Percentiles rank a stretch among this genome's conserved stretches.
phyloP scores from a whole-genome alignment of 345 rosid genomes.

The Euphorbia peplus region DNA sequence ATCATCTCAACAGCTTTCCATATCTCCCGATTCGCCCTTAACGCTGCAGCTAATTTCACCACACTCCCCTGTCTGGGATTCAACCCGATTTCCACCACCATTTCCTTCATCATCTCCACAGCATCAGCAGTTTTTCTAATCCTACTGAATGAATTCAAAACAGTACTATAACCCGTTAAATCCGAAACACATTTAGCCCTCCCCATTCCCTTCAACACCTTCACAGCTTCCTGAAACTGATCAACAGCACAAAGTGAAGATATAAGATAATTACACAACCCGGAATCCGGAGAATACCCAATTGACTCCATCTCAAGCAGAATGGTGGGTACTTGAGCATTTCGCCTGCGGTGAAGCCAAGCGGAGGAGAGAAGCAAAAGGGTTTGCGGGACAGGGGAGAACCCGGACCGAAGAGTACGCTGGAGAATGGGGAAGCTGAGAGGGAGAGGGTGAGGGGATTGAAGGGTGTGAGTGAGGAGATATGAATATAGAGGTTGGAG shows the following conservation, averaged over 20 bases:
- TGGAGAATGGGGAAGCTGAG: constrained; percentile 66
- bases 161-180: constrained; percentile 56
- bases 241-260: constrained; percentile 71
- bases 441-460: constrained; percentile 56
- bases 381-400: constrained; percentile 55
- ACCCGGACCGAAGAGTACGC: constrained; percentile 72
- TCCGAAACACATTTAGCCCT: constrained; percentile 66
- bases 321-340: constrained; percentile 35
- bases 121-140: constrained; percentile 56
- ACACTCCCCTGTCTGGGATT: constrained; percentile 59
- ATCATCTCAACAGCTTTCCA: constrained; percentile 64
- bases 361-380: constrained; percentile 54
- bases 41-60: constrained; percentile 51
- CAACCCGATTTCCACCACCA: constrained; percentile 66
- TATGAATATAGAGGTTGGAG: constrained; percentile 44
- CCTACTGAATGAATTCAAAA: constrained; percentile 50
- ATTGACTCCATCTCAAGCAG: constrained; percentile 55
- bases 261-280: constrained; percentile 60
- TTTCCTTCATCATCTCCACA: constrained; percentile 55
- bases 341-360: constrained; percentile 46
- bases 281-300: constrained; percentile 66
- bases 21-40: constrained; percentile 61
- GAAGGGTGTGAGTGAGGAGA: constrained; percentile 69
- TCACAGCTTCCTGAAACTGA: constrained; percentile 58
- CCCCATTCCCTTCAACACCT: constrained; percentile 58